Base-by-base conservation (phyloP, 2,329 filamentous ascomycete genomes). In the Microascus cirrosus region DNA sequence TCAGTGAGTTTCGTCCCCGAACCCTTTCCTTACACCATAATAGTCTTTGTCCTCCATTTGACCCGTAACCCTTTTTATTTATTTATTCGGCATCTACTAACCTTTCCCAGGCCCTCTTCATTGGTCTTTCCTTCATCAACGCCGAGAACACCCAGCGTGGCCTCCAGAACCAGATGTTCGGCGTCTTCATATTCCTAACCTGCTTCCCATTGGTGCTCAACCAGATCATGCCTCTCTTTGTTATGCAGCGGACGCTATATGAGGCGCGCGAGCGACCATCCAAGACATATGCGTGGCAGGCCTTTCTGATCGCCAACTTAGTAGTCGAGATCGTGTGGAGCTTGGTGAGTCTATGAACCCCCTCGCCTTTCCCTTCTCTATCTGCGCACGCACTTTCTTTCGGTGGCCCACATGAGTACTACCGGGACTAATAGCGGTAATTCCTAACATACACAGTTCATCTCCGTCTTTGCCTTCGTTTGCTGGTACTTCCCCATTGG, bases 91-190 rank as follows among this genome's bases (percentile, higher is more conserved):
- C 25, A 34, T 36, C 8, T 35, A 18, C 15, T 15, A 11, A 13
- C 13, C 24, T 8, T 4, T 8, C 32, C 53, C 24, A 67, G 62
- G 77, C 73, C 51, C 76, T 87, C 11, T 88, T 87, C 68, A 84
- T 89, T 59, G 86, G 86, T 1, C 82, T 88, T 64, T 85, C 83
- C 0, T 86, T 89, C 65, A 82, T 80, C 67, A 79, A 84, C 25
- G 77, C 81, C 2, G 73, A 80, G 28, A 79, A 79, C 61, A 82
- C 81, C 0, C 74, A 81, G 52, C 82, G 86, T 61, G 85, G 86
- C 35, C 73, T 90, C 10, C 85, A 89, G 64, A 86, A 89, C 65
- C 82, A 85, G 58, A 80, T 90, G 70, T 89, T 90, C 66, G 79
- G 78, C 58, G 81, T 89, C 57, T 89, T 90, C 71, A 83, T 89